These are phyloP conservation scores for Neonectria faginata DNA, from an alignment of 2,329 filamentous ascomycete genomes.

Conservation along the genomic window DNA sequence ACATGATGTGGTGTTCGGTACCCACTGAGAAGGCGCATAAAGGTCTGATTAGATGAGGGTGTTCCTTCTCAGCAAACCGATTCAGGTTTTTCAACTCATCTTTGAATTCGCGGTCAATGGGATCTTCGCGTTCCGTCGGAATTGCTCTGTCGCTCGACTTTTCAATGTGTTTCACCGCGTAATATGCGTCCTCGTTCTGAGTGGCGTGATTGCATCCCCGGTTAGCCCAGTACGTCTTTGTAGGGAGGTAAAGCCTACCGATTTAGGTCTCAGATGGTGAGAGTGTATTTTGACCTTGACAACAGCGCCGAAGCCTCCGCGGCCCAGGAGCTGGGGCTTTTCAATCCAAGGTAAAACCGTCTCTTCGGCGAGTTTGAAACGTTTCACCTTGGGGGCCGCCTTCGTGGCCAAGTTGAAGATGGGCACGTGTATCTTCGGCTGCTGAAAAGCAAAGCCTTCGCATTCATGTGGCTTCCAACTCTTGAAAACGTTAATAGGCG, in stretches of 20 bases:
- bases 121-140: not conserved
- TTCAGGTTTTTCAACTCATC: slow-evolving; percentile 7
- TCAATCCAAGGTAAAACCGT: not conserved
- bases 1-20: slow-evolving; percentile 1
- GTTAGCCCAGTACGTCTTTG: too few species aligned
- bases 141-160: not conserved
- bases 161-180: not conserved
- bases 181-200: not conserved
- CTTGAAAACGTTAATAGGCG: not conserved
- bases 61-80: slow-evolving; percentile 6
- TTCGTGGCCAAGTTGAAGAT: not conserved
- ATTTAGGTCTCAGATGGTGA: not conserved
- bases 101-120: not conserved
- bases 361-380: not conserved
- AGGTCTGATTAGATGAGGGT: slow-evolving; percentile 18
- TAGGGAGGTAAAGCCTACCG: not conserved
- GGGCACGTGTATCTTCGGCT: not conserved
- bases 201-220: too few species aligned
- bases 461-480: not conserved
- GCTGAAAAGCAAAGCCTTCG: not conserved
- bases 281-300: not conserved
- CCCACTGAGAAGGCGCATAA: slow-evolving; percentile 20
- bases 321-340: not conserved
- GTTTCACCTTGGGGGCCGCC: not conserved
- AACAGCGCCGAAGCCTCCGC: not conserved